Percentiles rank a stretch among this genome's conserved stretches.
Evolutionary conservation across 2,329 filamentous ascomycete genomes (phyloP).

Genomic region (Stagonosporopsis vannaccii): DNA sequence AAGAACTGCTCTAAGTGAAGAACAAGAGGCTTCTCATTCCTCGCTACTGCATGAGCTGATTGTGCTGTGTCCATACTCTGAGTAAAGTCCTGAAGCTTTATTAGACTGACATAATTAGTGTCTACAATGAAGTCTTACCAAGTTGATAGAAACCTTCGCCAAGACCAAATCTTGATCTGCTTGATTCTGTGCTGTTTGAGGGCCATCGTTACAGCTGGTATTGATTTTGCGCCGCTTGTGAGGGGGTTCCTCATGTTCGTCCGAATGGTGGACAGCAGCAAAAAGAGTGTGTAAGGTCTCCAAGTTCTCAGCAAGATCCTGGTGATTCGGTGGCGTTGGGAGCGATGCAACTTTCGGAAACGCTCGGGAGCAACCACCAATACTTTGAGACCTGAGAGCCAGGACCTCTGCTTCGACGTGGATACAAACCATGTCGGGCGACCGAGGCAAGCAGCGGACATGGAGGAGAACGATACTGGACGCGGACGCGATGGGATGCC

Average conservation of each 20-base stretch:
- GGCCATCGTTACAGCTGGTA: background rate
- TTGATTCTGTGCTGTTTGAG: slow-evolving; percentile 18
- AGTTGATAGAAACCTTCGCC: slow-evolving; percentile 32
- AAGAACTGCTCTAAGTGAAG: slow-evolving; percentile 36
- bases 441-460: background rate
- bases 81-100: background rate
- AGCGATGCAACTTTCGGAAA: background rate
- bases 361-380: background rate
- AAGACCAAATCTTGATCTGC: slow-evolving; percentile 38
- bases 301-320: slow-evolving; percentile 22
- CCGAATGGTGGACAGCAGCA: slow-evolving; percentile 11
- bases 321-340: background rate
- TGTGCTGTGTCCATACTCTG: background rate
- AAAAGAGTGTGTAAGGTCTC: slow-evolving; percentile 27
- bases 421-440: slow-evolving; percentile 21
- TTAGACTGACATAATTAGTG: background rate
- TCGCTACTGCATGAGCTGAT: background rate
- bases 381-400: background rate
- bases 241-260: slow-evolving; percentile 23
- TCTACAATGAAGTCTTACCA: slow-evolving; percentile 20
- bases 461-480: slow-evolving; percentile 1
- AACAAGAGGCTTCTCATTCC: slow-evolving; percentile 6
- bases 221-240: slow-evolving; percentile 42
- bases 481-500: background rate
- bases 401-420: slow-evolving; percentile 27